phyloP scores from a whole-genome alignment of 345 rosid species.

The Dipteronia dyeriana region DNA sequence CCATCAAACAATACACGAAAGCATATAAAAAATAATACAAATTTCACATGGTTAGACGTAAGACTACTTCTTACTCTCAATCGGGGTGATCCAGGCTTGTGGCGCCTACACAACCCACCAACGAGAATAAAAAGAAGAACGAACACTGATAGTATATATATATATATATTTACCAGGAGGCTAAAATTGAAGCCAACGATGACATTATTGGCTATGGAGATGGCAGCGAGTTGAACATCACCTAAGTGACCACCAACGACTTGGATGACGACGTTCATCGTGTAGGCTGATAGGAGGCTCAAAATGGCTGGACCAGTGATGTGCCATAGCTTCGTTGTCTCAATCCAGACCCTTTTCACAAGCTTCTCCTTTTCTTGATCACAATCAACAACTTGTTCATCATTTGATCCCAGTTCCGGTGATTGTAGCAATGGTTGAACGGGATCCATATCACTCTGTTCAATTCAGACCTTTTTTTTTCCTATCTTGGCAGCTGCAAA shows the following conservation, averaged over 20 bases:
- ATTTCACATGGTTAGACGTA: too few relatives aligned
- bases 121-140: too few relatives aligned
- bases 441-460: neutral
- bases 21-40: too few relatives aligned
- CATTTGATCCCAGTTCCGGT: neutral
- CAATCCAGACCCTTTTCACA: conserved; percentile 34
- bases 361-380: neutral
- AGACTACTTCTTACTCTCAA: too few relatives aligned
- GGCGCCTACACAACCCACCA: too few relatives aligned
- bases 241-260: conserved; percentile 68
- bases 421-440: neutral
- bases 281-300: conserved; percentile 42
- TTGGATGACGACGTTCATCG: conserved; percentile 57
- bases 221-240: conserved; percentile 58
- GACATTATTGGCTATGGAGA: conserved; percentile 63
- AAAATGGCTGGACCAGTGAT: conserved; percentile 67
- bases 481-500: too few relatives aligned
- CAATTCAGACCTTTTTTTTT: too few relatives aligned
- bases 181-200: conserved; percentile 71
- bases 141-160: too few relatives aligned
- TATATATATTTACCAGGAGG: conserved; percentile 33
- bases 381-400: neutral
- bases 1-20: too few relatives aligned
- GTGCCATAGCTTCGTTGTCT: conserved; percentile 56
- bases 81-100: too few relatives aligned